Evolutionary conservation across 805 yeast genomes (phyloP).

Genomic region (Ogataea thermomethanolica): DNA sequence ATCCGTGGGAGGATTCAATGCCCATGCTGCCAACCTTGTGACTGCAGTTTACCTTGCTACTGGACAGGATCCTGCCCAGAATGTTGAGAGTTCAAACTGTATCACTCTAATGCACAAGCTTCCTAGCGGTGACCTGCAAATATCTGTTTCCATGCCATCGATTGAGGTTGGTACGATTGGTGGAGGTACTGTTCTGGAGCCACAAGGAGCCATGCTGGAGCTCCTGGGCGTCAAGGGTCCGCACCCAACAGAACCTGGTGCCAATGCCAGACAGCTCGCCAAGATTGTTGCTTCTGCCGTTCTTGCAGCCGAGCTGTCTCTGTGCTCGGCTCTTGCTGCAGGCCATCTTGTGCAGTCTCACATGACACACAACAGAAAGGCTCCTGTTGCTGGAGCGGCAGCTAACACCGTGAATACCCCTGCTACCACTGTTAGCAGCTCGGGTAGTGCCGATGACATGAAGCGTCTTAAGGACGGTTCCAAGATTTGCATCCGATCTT

Average conservation of each 20-base stretch:
- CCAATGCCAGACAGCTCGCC: conserved; percentile 91
- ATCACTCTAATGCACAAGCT: conserved; percentile 88
- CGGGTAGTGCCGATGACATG: conserved; percentile 34
- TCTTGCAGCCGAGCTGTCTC: conserved; percentile 91
- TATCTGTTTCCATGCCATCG: conserved; percentile 98
- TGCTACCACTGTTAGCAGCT: conserved; percentile 25
- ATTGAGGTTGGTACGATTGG: conserved; percentile 99
- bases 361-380: conserved; percentile 84
- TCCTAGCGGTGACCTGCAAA: conserved; percentile 70
- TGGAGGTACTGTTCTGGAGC: conserved; percentile 97
- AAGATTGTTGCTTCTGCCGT: conserved; percentile 91
- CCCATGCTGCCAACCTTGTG: conserved; percentile 95
- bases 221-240: conserved; percentile 95
- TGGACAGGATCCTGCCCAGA: conserved; percentile 99
- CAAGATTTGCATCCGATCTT: conserved; percentile 69
- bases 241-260: conserved; percentile 89
- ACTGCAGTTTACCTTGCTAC: conserved; percentile 93
- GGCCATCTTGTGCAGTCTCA: conserved; percentile 98
- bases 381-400: conserved; percentile 17
- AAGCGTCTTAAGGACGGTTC: conserved; percentile 65
- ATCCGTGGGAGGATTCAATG: conserved; percentile 95
- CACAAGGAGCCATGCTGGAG: conserved; percentile 95
- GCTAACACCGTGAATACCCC: conserved; percentile 27
- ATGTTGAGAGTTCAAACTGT: conserved; percentile 96
- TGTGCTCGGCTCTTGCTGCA: conserved; percentile 95